Conservation (phyloP, 2,329 filamentous ascomycete genomes). For the Lachnellula arida region DNA sequence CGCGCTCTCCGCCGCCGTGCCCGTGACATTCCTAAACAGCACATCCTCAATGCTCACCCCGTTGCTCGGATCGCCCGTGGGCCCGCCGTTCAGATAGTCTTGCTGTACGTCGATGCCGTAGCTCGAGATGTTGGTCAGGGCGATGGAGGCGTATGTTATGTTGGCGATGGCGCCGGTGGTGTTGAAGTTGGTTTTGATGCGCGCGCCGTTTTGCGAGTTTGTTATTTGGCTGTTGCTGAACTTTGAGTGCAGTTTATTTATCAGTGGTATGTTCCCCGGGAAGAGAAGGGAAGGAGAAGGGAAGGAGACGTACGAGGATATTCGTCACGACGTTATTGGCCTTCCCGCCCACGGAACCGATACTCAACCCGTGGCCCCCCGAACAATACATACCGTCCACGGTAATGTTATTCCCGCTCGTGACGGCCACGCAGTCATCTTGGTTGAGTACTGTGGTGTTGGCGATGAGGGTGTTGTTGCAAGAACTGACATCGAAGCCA, state of each 20-base stretch:
- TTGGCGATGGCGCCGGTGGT: conserved; percentile 37
- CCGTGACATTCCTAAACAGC: conserved; percentile 34
- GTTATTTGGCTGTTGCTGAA: conserved; percentile 29
- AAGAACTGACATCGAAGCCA: conserved; percentile 44
- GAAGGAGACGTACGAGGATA: conserved; percentile 23
- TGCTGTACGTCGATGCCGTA: conserved; percentile 50
- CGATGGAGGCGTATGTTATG: conserved; percentile 44
- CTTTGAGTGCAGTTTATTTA: conserved; percentile 2
- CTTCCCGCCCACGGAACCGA: conserved; percentile 33
- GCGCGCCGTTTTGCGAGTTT: conserved; percentile 33
- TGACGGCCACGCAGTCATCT: conserved; percentile 32
- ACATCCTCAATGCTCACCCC: conserved; percentile 36
- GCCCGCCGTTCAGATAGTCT: conserved; percentile 46
- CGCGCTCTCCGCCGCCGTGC: conserved; percentile 30
- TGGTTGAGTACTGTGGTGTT: conserved; percentile 26
- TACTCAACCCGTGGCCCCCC: conserved; percentile 31
- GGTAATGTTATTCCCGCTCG: conserved; percentile 31
- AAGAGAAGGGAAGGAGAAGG: not conserved
- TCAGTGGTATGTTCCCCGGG: not conserved
- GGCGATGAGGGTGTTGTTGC: conserved; percentile 39
- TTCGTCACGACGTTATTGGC: conserved; percentile 34
- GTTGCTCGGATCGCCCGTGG: conserved; percentile 35
- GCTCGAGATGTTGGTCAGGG: conserved; percentile 38
- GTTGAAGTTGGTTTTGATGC: conserved; percentile 38
- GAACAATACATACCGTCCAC: conserved; percentile 27